phyloP scores from a whole-genome alignment of 106 monocot species.

The Acorus calamus region DNA sequence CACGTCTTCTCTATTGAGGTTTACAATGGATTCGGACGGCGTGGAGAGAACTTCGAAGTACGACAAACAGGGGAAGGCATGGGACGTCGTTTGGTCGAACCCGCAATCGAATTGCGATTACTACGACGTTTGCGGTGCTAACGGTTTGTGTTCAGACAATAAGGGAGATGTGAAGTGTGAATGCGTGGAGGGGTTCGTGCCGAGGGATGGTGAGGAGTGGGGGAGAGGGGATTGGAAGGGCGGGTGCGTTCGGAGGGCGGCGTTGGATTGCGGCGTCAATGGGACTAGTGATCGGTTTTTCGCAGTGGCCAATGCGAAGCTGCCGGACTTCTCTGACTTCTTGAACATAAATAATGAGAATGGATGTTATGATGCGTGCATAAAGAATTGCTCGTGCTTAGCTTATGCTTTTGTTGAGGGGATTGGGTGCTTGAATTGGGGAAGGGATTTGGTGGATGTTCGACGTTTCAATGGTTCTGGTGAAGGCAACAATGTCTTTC shows the following conservation, averaged over 20 bases:
- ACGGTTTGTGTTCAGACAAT: constrained; percentile 5
- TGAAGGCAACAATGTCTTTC: constrained; percentile 6
- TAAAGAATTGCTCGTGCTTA: constrained; percentile 43
- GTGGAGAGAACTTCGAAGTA: too few species aligned
- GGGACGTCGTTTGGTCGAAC: neutral
- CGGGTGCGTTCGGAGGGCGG: constrained; percentile 2
- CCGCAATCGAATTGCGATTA: constrained; percentile 5
- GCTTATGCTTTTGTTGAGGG: constrained; percentile 40
- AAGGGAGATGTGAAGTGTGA: neutral
- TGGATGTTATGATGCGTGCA: constrained; percentile 24
- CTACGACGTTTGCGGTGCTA: neutral
- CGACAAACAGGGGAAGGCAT: neutral
- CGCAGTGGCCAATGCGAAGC: constrained; percentile 12
- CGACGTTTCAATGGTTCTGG: too few species aligned
- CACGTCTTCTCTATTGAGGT: neutral
- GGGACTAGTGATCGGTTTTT: constrained; percentile 14
- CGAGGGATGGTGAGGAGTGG: neutral
- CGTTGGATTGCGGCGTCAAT: neutral
- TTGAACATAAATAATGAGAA: constrained; percentile 13
- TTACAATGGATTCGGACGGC: neutral
- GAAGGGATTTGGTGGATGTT: too few species aligned
- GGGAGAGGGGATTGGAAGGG: neutral
- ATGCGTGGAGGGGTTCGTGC: constrained; percentile 13
- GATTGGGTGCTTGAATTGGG: constrained; percentile 52
- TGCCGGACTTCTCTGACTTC: constrained; percentile 22